These are phyloP conservation scores for Amanita exitialis DNA, from an alignment of 768 basidiomycete species.

Conservation along the genomic window DNA sequence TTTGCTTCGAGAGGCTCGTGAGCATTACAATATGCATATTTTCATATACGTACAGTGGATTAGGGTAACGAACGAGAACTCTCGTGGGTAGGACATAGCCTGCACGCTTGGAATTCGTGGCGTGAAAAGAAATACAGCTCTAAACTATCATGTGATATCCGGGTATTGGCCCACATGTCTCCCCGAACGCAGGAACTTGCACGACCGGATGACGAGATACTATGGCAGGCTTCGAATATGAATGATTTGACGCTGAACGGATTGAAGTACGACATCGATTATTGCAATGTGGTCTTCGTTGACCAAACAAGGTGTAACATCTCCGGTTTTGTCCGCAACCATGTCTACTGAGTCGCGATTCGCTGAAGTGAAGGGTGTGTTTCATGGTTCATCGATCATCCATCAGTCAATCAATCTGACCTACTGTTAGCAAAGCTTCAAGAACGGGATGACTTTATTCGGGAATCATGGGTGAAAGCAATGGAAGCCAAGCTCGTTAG, in stretches of 20 bases:
- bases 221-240: too few relatives aligned
- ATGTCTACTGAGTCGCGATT: constrained; percentile 28
- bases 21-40: background rate
- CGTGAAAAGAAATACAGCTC: background rate
- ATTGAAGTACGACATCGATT: too few relatives aligned
- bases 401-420: background rate
- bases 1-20: constrained; percentile 31
- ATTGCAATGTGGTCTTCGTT: background rate
- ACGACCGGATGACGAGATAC: too few relatives aligned
- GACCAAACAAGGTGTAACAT: constrained; percentile 5
- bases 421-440: constrained; percentile 42
- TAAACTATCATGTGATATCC: constrained; percentile 2
- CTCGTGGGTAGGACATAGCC: constrained; percentile 34
- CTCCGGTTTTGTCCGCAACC: constrained; percentile 15
- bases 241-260: too few relatives aligned
- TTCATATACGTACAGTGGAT: constrained; percentile 25
- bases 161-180: background rate
- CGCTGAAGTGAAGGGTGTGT: constrained; percentile 42
- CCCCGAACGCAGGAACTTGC: too few relatives aligned
- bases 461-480: constrained; percentile 89
- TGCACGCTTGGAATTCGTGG: background rate
- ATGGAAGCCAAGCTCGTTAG: constrained; percentile 90
- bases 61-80: constrained; percentile 58
- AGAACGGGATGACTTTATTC: constrained; percentile 65
- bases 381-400: background rate